Conservation (phyloP, 2,329 filamentous ascomycete species). For the Alternaria alternata region DNA sequence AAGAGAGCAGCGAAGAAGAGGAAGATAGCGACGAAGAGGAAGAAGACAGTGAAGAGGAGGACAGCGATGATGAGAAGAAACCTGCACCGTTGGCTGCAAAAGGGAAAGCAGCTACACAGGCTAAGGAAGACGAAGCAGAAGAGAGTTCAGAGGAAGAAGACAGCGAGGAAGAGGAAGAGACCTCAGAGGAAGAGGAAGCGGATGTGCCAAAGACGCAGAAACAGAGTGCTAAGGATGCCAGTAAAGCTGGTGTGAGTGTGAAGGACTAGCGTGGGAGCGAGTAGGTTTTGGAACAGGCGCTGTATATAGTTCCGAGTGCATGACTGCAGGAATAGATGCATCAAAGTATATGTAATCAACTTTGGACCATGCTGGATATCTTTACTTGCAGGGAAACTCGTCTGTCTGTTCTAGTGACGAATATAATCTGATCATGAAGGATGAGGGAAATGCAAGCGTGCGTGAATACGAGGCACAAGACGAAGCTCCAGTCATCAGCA, state of each 20-base stretch:
- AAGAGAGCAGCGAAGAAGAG: neutral
- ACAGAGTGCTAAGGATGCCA: constrained; percentile 35
- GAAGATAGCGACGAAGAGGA: constrained; percentile 9
- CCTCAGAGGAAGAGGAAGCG: constrained; percentile 15
- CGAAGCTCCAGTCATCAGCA: too few relatives aligned
- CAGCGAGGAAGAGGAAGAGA: constrained; percentile 13
- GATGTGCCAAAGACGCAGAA: constrained; percentile 29
- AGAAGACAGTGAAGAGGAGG: constrained; percentile 16
- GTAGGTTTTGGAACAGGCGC: neutral
- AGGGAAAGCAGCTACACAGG: neutral
- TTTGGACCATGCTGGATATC: neutral
- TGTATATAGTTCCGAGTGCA: constrained; percentile 1
- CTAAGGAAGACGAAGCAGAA: constrained; percentile 14
- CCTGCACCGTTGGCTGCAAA: constrained; percentile 6
- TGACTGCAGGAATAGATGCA: too few relatives aligned
- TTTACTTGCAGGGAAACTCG: neutral
- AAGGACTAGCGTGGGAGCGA: constrained; percentile 37
- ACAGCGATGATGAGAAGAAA: constrained; percentile 22
- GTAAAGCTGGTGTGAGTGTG: constrained; percentile 48
- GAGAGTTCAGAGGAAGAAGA: constrained; percentile 18
- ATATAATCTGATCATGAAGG: too few relatives aligned
- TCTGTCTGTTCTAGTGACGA: too few relatives aligned
- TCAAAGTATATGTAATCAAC: neutral
- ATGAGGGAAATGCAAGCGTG: too few relatives aligned
- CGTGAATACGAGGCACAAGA: too few relatives aligned